Evolutionary conservation across 208 protist species (phyloP).

Genomic region (Trypanosoma lewisi): DNA sequence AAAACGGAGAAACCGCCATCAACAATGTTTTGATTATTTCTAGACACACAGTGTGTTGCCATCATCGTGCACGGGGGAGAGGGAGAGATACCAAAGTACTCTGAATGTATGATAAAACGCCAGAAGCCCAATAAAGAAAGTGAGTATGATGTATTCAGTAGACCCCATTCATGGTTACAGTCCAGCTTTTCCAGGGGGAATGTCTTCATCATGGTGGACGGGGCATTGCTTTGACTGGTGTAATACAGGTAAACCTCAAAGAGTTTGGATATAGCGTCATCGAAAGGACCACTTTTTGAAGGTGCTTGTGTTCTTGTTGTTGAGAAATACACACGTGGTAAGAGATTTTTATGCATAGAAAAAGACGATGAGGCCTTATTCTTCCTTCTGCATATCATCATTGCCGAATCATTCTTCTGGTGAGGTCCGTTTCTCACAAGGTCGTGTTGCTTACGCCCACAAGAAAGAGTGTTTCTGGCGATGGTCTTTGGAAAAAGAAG

Average conservation of each 20-base stretch:
- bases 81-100: constrained; percentile 18
- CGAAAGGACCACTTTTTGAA: constrained; percentile 1
- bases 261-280: constrained; percentile 8
- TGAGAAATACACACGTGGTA: not conserved
- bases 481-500: not conserved
- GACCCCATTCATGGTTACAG: no score
- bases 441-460: not conserved
- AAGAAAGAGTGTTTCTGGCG: not conserved
- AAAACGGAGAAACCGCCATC: constrained; percentile 26
- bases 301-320: no score
- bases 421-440: not conserved
- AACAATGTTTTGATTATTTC: not conserved
- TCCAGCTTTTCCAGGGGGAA: not conserved
- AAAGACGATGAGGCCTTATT: not conserved
- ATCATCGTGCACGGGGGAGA: not conserved
- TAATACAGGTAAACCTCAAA: constrained; percentile 27
- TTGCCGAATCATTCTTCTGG: not conserved
- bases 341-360: not conserved
- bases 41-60: not conserved
- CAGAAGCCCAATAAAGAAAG: constrained; percentile 35
- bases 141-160: constrained; percentile 14
- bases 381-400: no score
- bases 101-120: constrained; percentile 36
- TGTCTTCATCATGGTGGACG: not conserved
- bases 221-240: constrained; percentile 2